A percentile compares a stretch with the other conserved stretches of the same genome.
These are phyloP conservation scores for Mycothermus thermophilus DNA, from an alignment of 495 filamentous ascomycete species.

Conservation along the genomic window DNA sequence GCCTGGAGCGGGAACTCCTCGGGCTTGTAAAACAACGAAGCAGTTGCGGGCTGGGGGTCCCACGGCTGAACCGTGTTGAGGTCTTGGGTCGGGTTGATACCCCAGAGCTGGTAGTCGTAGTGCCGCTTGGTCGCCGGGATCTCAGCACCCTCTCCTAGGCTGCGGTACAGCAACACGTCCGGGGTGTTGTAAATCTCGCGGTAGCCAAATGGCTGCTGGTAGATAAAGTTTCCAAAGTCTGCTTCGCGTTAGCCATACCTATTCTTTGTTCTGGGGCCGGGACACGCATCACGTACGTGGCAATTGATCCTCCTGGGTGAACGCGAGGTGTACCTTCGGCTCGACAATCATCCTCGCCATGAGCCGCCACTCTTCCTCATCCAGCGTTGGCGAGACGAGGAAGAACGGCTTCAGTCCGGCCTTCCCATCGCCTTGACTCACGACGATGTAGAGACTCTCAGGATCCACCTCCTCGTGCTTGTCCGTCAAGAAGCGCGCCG, in stretches of 20 bases:
- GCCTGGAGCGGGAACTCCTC: neutral
- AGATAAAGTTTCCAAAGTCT: conserved; percentile 1
- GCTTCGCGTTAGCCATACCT: neutral
- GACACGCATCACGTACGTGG: conserved; percentile 3
- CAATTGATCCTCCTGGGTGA: neutral
- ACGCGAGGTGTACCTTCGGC: conserved; percentile 3
- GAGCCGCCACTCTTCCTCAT: conserved; percentile 8
- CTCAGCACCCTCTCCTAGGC: neutral
- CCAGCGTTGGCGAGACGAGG: conserved; percentile 5
- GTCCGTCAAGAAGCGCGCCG: neutral
- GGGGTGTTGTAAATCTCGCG: conserved; percentile 12
- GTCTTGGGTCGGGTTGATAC: neutral
- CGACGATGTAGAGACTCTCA: neutral
- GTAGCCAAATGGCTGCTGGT: conserved; percentile 11
- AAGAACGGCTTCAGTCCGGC: conserved; percentile 5
- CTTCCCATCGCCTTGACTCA: neutral
- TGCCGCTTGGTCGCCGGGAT: neutral
- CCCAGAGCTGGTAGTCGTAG: conserved; percentile 13
- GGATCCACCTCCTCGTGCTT: neutral
- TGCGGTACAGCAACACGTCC: neutral
- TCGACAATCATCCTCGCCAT: conserved; percentile 10
- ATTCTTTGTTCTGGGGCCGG: neutral
- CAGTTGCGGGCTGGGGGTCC: neutral
- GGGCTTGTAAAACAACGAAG: neutral
- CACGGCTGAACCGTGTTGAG: conserved; percentile 6